Base-by-base conservation (phyloP, 176 grass and related monocot species). In the Rhynchospora breviuscula region DNA sequence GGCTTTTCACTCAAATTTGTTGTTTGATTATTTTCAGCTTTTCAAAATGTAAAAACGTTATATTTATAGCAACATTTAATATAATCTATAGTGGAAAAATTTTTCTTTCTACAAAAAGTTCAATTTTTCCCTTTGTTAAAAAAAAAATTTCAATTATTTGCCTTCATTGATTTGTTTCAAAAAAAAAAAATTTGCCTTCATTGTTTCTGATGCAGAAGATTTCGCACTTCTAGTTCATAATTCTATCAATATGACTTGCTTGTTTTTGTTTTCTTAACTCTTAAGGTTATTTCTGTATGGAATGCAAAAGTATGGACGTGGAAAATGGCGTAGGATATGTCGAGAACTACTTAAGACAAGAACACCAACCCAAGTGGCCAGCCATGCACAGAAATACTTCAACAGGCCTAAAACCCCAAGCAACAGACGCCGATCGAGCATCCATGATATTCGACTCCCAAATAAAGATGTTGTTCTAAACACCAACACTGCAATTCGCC, bases 381-480 rank as follows among this genome's bases (percentile, higher is more conserved):
- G 87, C 13, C 84, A 92, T 86, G 90, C 87, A 11, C 87, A 87
- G 48, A 92, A 92, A 81, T 87, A 85, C 43, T 89, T 86, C 62
- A 23, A 72, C 2, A 86, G 85, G 56, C 59, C 63, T 4, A 48
- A 76, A 64, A 59, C 22, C 7, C 58, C 64, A 0, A 86, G 53
- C 15, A 23, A 83, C 23, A 84, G 33, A 57, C 64, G 79, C n/a
- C 85, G 81, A 7, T 13, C 13, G 6, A 87, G 81, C 66, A 84
- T 89, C 63, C 84, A 84, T 77, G 84, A 84, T 51, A 59, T 82
- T 13, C 52, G 81, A 47, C 78, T 89, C 78, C 59, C 47, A 0
- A 48, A 60, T 2, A 77, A 29, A 4, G 54, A 23, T 54, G 49
- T 12, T 77, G 49, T 31, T 29, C 6, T 54, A 29, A 77, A 77